Base-by-base conservation (phyloP, 441 rosid genomes). In the Euphorbia schlechtendalii region DNA sequence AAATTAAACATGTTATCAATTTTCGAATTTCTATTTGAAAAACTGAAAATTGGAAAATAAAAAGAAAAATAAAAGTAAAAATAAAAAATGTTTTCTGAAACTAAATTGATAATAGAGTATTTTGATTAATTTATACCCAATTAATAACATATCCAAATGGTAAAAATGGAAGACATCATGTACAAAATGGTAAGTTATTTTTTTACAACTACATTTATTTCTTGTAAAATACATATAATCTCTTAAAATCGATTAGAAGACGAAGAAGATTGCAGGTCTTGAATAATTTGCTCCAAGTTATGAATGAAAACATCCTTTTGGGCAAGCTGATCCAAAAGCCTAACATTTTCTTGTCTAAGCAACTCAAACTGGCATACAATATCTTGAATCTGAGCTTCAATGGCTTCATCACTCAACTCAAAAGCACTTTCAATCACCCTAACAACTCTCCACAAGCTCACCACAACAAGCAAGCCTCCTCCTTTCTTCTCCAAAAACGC, bases 351-450 rank as follows among this genome's bases (percentile, higher is more conserved):
- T 9, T 63, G 70, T 21, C 70, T 68, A 49, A 84, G 83, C 7
- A 70, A 71, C 73, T 82, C 84, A 69, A 90, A 83, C 64, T 86
- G 83, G 55, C 55, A 54, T 6, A 79, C 53, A 21, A 88, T 74
- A 27, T 59, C 71, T 72, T 83, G 63, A 56, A 88, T 73, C 73
- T 82, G 86, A n/a, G 84, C 80, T 71, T 81, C 85, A 56, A 90
- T 90, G 61, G 91, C 88, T 34, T 83, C 89, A 55, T 88, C 91
- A 49, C 91, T 86, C 64, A 88, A 76, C 81, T 86, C 89, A 36
- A 84, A 80, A 0, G 89, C 88, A 45, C 85, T 85, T 69, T 84
- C 92, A 9, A 88, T 80, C 28, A 84, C 82, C 56, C 96, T 82
- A 62, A 85, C 63, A 51, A 90, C 79, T 20, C 93, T 67, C 97